Base-by-base conservation (phyloP, 192 early-diverging fungal species). In the Coemansia sp. region DNA sequence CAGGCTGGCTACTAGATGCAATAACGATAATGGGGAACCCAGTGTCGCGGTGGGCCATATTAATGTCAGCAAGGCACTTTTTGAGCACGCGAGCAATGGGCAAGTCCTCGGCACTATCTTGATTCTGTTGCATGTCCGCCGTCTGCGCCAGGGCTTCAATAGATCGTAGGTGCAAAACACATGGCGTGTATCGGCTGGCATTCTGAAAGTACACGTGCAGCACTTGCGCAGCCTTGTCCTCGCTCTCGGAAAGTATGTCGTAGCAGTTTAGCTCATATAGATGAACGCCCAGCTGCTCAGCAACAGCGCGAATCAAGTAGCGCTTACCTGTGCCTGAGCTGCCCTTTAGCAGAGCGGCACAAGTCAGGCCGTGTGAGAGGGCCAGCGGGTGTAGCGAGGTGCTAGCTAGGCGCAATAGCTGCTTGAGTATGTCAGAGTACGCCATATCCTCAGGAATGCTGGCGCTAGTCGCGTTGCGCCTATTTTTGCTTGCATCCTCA, bases 291-390 rank as follows among this genome's bases (percentile, higher is more conserved):
- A 93, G 70, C n/a, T 79, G 64, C 33, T 91, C 87, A 8, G 87
- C 88, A 0, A 90, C 86, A 56, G 84, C 77, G 16, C 79, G 72
- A 1, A 95, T 76, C 34, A 93, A 60, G 0, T 88, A 87, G 36
- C 86, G 83, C 65, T 97, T 97, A 11, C 95, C 95, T 16, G 87
- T 89, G 5, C 95, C 95, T 1, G 86, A 80, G 21, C 91, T 87
- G 11, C 94, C 95, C 62, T 91, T 88, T 20, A 97, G 59, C 34
- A 96, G 67, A 0, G 88, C 85, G 1, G 87, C 88, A 62, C 91
- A 92, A 14, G 83, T 81, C 20, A 96, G 77, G 10, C 85, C 85
- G 31, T 91, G 83, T n/a, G 85, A 71, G 14, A 84, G 67, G 0
- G 91, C 87, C 23, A 89, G 70, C 11, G 94, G 92, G 66, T 94